Evolutionary conservation across 139 green algal species (phyloP), one percentile per base, ranked within the genome.

Genomic region (Chlamydomonas schloesseri): DNA sequence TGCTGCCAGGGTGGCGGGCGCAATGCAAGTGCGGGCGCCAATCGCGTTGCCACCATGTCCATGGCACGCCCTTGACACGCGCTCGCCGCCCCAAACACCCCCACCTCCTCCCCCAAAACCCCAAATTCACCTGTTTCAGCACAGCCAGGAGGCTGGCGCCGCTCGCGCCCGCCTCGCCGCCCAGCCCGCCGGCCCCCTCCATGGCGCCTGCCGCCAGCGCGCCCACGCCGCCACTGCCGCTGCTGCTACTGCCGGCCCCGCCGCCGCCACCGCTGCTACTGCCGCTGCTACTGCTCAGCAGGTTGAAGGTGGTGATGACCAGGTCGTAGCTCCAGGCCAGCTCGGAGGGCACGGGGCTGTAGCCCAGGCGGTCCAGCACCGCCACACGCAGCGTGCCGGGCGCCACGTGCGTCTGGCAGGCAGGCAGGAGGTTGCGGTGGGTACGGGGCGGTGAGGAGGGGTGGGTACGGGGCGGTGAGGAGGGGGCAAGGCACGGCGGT

Each of bases 321-420:
- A 96, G 36, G 87, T 97, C 94, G 73, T 95, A 94, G 37, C 94
- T 88, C 95, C 96, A 98, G 9, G 97, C 97, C 73, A 99, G 88
- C 71, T 94, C 90, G 23, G 47, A 60, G 11, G 65, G 50, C 10
- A n/a, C 3, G 18, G 24, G 13, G 65, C 14, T 14, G 0, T 14
- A 3, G 36, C n/a, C 65, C 31, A 65, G 46, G 28, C 58, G 65
- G 67, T 85, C 75, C 47, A 94, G 88, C 33, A 96, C 89, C n/a
- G 71, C 88, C 55, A 97, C 92, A 0, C 92, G 85, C 81, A 97
- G 90, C 21, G 72, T 50, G 24, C 78, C 73, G 9, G 72, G 80
- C n/a, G 80, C 65, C 55, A 93, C 74, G 79, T 98, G 96, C 77
- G 95, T 93, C 87, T 97, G 89, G n/a, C n/a, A n/a, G n/a, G n/a